These are phyloP conservation scores for Rhizopogon vesiculosus DNA, from an alignment of 768 basidiomycete species.

Conservation along the genomic window DNA sequence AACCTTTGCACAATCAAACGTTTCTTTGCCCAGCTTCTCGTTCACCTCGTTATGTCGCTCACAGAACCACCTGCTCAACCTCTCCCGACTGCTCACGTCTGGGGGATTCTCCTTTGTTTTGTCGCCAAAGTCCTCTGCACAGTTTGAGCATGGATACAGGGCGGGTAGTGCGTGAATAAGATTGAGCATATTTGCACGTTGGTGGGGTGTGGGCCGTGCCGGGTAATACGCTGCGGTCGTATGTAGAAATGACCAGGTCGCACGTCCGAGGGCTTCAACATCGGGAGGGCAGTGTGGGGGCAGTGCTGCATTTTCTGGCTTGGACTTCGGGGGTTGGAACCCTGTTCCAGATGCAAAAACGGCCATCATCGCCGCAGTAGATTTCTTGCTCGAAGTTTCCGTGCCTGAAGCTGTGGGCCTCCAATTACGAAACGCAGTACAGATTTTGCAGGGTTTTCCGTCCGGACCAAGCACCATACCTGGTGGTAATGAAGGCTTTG, in stretches of 20 bases:
- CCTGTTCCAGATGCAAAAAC: conserved; percentile 26
- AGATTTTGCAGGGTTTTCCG: conserved; percentile 94
- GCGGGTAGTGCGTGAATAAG: conserved; percentile 74
- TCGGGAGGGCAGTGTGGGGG: conserved; percentile 83
- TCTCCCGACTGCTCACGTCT: conserved; percentile 66
- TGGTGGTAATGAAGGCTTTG: conserved; percentile 48
- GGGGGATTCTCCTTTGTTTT: conserved; percentile 66
- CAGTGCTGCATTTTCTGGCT: conserved; percentile 31
- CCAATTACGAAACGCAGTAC: conserved; percentile 77
- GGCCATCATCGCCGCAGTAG: conserved; percentile 30
- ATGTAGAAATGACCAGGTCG: conserved; percentile 97
- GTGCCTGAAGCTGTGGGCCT: conserved; percentile 36
- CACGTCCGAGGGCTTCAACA: conserved; percentile 81
- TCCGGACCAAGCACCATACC: conserved; percentile 89
- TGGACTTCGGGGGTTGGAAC: conserved; percentile 19
- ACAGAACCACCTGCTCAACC: conserved; percentile 83
- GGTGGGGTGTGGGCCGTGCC: conserved; percentile 64
- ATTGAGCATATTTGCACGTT: conserved; percentile 80
- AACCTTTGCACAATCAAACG: conserved; percentile 77
- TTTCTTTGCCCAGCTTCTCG: conserved; percentile 73
- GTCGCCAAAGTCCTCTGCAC: conserved; percentile 77
- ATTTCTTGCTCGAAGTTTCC: conserved; percentile 14
- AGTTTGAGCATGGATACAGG: conserved; percentile 86
- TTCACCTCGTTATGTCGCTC: conserved; percentile 93
- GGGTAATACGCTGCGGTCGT: conserved; percentile 96